Evolutionary conservation across 139 green algal genomes (phyloP), one percentile per base, ranked within the genome.

Genomic region (Auxenochlorella protothecoides): DNA sequence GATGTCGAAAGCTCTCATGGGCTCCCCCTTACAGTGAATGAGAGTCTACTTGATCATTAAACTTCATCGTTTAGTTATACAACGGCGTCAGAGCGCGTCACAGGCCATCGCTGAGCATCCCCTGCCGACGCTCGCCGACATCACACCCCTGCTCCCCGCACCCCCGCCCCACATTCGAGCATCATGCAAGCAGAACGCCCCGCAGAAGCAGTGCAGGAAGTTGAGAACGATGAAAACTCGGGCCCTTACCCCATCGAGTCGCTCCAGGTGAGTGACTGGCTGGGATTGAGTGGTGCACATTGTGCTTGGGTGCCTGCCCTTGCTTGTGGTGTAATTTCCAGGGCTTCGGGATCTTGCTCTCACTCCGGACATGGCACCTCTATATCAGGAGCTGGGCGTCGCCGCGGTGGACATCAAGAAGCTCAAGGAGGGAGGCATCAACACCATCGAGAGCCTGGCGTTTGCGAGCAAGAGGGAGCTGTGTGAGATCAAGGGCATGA

Each of bases 381-480:
- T 44, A 1, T 2, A 44, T 44, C 84, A 97, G 90, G 79, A 89
- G 53, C 65, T 91, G 59, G 92, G 92, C 5, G 75, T 97, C 3
- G 73, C 86, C 27, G 88, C 90, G 11, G 86, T 81, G 2, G 95
- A 99, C 77, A 92, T 99, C 66, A 96, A 97, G 79, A 99, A 98
- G 79, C 85, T 99, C 5, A 86, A 84, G 10, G 94, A 97, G 5
- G 90, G 80, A 55, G 78, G 78, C 56, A 71, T 79, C 12, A 68
- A 73, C 69, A 92, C 89, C 3, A 81, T 96, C 5, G 90, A 96
- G 63, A 74, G 80, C n/a, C 70, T 99, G 5, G 89, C 92, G 4
- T 84, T 92, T 75, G 81, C 89, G 12, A 76, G 88, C 15, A 95
- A 88, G 76, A 90, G 87, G 51, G 87, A 97, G 68, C 84, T 99